Conservation (phyloP, 805 yeast species). For the Ogataea siamensis region DNA sequence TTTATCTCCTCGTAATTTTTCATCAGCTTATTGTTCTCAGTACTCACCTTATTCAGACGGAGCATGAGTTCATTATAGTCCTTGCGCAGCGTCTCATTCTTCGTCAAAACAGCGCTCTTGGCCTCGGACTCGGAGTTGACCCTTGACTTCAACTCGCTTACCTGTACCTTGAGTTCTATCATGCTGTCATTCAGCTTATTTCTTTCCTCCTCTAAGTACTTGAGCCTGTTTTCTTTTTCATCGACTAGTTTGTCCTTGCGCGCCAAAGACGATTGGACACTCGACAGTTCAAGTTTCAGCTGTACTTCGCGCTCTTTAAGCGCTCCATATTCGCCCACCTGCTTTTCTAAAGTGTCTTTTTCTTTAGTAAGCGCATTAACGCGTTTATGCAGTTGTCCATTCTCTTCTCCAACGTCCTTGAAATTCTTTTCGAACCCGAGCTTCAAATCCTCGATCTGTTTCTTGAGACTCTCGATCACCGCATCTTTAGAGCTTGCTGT, state of each 20-base stretch:
- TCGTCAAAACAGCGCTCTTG: conserved; percentile 40
- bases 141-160: conserved; percentile 38
- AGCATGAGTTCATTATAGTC: conserved; percentile 35
- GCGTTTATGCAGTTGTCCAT: conserved; percentile 31
- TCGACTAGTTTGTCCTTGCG: conserved; percentile 43
- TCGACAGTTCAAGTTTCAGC: conserved; percentile 47
- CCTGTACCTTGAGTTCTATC: conserved; percentile 40
- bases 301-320: conserved; percentile 42
- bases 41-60: conserved; percentile 41
- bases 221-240: conserved; percentile 38
- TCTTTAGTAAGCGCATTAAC: conserved; percentile 37
- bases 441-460: conserved; percentile 18
- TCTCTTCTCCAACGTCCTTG: conserved; percentile 29
- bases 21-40: conserved; percentile 40
- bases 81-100: conserved; percentile 39
- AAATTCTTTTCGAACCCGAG: conserved; percentile 22
- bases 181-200: conserved; percentile 38
- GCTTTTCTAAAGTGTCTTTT: conserved; percentile 28
- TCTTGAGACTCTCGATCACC: conserved; percentile 21
- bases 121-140: conserved; percentile 38
- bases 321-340: conserved; percentile 38
- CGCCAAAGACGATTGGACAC: conserved; percentile 42
- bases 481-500: conserved; percentile 16
- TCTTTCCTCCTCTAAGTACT: conserved; percentile 39
- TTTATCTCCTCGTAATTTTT: conserved; percentile 41